Conservation (phyloP, 2,329 filamentous ascomycete genomes). For the Aspergillus hiratsukae region DNA sequence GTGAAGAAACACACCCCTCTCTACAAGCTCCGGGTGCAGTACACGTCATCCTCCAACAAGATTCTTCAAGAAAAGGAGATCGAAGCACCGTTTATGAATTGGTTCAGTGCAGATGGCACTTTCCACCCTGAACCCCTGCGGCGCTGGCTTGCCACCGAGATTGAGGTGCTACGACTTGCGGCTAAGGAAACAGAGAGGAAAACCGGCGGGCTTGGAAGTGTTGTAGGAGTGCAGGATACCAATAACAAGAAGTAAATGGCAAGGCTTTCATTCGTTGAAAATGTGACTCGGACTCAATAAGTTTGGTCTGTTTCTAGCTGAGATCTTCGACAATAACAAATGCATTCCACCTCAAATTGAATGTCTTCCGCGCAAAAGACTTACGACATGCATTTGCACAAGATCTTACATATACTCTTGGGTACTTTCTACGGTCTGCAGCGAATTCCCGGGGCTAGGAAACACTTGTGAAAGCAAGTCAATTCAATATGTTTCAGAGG, state of each 20-base stretch:
- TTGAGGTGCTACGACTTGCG: constrained; percentile 52
- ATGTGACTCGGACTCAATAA: neutral
- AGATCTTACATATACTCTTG: neutral
- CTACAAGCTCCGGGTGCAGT: constrained; percentile 67
- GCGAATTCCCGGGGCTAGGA: neutral
- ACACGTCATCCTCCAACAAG: constrained; percentile 37
- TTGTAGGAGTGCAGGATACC: constrained; percentile 14
- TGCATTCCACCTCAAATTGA: too few relatives aligned
- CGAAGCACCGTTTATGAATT: constrained; percentile 55
- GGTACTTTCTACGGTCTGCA: neutral
- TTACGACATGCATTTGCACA: neutral
- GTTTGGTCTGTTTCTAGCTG: neutral
- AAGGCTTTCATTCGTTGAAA: neutral
- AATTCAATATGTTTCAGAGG: neutral
- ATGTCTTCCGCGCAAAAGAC: neutral
- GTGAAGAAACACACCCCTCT: constrained; percentile 75
- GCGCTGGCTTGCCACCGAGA: constrained; percentile 56
- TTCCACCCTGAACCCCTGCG: constrained; percentile 60
- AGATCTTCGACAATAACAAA: neutral
- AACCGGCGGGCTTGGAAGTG: constrained; percentile 20
- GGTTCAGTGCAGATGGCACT: constrained; percentile 55
- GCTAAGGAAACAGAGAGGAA: constrained; percentile 36
- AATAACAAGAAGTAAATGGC: constrained; percentile 13
- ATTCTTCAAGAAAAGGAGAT: constrained; percentile 46
- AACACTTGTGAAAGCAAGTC: neutral